Percentiles rank a stretch among this genome's conserved stretches.
phyloP scores from a whole-genome alignment of 2,329 filamentous ascomycete species.

The Xylariaceae sp. region DNA sequence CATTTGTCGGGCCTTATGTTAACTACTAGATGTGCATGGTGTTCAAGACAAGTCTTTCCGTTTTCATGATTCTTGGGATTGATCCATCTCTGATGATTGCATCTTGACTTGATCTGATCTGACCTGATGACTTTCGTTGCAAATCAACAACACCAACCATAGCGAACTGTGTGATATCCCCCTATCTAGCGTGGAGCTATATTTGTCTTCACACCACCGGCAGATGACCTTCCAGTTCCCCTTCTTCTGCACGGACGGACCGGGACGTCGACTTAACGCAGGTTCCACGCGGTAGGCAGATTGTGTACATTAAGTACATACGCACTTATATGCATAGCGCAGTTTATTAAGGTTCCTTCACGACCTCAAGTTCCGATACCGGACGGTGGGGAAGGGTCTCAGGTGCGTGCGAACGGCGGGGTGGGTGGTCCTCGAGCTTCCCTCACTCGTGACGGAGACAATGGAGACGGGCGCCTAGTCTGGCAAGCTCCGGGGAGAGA shows the following conservation, averaged over 20 bases:
- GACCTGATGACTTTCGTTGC: neutral
- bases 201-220: neutral
- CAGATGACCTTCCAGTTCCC: neutral
- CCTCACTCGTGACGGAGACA: too few species aligned
- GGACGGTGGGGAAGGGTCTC: slow-evolving; percentile 25
- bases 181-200: neutral
- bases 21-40: slow-evolving; percentile 1
- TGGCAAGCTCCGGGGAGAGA: neutral
- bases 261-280: neutral
- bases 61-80: neutral
- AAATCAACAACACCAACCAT: too few species aligned
- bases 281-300: neutral
- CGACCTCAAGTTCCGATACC: slow-evolving; percentile 47
- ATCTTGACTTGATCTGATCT: neutral
- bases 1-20: neutral
- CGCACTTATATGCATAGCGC: slow-evolving; percentile 27
- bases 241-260: neutral
- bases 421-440: slow-evolving; percentile 10
- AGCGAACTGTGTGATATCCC: too few species aligned
- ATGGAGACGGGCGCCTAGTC: too few species aligned
- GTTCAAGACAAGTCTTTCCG: neutral
- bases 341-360: neutral
- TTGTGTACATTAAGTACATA: neutral
- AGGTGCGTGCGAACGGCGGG: slow-evolving; percentile 14
- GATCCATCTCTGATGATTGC: too few species aligned